Evolutionary conservation across 2,329 filamentous ascomycete genomes (phyloP).

Genomic region (Plectosphaerella cucumerina): DNA sequence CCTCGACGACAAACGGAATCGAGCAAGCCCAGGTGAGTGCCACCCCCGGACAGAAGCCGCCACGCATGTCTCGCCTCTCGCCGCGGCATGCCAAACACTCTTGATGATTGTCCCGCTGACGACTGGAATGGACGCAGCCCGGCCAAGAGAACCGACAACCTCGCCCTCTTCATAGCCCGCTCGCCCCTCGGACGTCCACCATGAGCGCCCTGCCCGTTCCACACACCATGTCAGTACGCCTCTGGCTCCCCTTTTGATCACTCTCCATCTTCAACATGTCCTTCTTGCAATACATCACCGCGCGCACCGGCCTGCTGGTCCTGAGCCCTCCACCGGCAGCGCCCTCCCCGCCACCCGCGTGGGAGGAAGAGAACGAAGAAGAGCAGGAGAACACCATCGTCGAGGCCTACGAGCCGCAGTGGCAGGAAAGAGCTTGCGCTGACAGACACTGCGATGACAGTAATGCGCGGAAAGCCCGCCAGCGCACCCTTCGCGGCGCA

Average conservation of each 20-base stretch:
- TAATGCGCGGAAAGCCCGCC: conserved; percentile 82
- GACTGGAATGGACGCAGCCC: conserved; percentile 29
- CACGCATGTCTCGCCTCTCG: not conserved
- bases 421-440: not conserved
- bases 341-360: conserved; percentile 10
- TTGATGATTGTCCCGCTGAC: conserved; percentile 35
- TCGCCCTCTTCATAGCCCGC: conserved; percentile 7
- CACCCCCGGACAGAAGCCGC: not conserved
- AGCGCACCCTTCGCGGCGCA: conserved; percentile 80
- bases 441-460: conserved; percentile 37
- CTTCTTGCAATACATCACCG: conserved; percentile 12
- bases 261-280: conserved; percentile 5
- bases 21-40: not conserved
- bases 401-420: conserved; percentile 7
- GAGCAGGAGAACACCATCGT: conserved; percentile 14
- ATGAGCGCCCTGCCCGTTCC: conserved; percentile 6
- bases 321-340: conserved; percentile 5
- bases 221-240: conserved; percentile 14
- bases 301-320: conserved; percentile 18
- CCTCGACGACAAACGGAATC: not conserved
- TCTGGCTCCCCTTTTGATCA: not conserved
- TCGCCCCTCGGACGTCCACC: conserved; percentile 3
- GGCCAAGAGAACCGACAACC: conserved; percentile 7
- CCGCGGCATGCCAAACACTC: too few species aligned
- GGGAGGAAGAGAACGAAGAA: conserved; percentile 12